phyloP scores from a whole-genome alignment of 345 rosid genomes.

The Linum trigynum region DNA sequence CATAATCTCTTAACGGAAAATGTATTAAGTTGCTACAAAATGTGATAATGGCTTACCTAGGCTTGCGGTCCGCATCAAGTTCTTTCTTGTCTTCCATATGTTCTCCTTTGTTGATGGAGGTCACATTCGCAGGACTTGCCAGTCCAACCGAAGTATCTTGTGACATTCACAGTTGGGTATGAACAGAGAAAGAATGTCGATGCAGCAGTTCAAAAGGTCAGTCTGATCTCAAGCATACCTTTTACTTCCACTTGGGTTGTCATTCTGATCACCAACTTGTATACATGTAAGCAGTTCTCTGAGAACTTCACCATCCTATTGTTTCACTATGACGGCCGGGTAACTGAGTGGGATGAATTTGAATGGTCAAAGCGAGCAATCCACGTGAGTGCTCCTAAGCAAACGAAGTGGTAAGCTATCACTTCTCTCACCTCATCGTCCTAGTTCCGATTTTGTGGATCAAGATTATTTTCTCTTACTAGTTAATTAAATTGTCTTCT shows the following conservation, averaged over 20 bases:
- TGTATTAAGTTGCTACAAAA: neutral
- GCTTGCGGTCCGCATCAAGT: too few species aligned
- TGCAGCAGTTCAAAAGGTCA: conserved; percentile 75
- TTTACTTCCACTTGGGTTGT: neutral
- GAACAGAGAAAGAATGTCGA: conserved; percentile 67
- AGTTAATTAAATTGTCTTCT: conserved; percentile 3
- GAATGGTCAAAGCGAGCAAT: conserved; percentile 93
- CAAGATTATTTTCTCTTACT: conserved; percentile 8
- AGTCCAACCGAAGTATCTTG: conserved; percentile 57
- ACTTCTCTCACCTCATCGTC: conserved; percentile 1
- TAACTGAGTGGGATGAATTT: conserved; percentile 80
- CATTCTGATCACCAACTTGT: neutral
- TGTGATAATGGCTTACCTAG: neutral
- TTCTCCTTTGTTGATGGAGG: conserved; percentile 15
- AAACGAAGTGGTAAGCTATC: conserved; percentile 76
- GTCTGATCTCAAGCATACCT: neutral
- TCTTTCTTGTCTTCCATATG: conserved; percentile 11
- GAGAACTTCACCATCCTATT: conserved; percentile 75
- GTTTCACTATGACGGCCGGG: conserved; percentile 86
- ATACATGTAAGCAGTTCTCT: conserved; percentile 53
- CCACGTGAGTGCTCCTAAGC: conserved; percentile 75
- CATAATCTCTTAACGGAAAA: neutral
- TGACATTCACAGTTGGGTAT: conserved; percentile 86
- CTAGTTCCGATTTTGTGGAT: neutral
- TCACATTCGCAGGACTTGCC: conserved; percentile 60